These are phyloP conservation scores for Mesembryanthemum crystallinum DNA, from an alignment of 148 eudicot species.

Conservation along the genomic window DNA sequence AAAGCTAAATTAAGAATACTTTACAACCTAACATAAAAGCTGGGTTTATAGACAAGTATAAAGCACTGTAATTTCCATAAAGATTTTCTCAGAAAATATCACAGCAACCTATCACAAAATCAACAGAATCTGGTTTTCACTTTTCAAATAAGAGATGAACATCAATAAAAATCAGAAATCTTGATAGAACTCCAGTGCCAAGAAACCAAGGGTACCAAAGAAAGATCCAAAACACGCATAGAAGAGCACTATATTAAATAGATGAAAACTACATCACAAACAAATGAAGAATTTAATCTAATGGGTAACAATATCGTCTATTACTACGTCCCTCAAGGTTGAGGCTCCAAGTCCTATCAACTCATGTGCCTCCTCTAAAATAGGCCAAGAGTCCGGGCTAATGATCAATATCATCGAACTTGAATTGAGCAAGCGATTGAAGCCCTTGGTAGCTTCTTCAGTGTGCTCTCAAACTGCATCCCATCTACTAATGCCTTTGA, in stretches of 20 bases:
- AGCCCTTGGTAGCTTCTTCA: background rate
- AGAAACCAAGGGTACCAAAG: background rate
- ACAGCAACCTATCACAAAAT: background rate
- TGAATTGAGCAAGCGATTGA: background rate
- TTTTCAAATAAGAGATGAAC: background rate
- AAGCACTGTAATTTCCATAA: background rate
- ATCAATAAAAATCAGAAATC: background rate
- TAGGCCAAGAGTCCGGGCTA: no score
- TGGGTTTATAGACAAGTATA: background rate
- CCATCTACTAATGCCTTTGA: background rate
- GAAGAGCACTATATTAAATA: background rate
- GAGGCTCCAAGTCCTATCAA: no score
- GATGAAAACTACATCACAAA: background rate
- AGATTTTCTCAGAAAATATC: background rate
- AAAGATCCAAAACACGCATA: background rate
- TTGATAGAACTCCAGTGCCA: background rate
- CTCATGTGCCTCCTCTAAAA: no score
- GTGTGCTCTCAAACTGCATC: background rate
- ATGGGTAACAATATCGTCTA: no score
- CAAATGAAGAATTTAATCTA: background rate
- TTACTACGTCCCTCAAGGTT: no score
- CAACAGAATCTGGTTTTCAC: background rate
- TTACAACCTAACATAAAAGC: background rate
- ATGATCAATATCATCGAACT: no score
- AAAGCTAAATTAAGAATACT: background rate